A percentile compares a stretch with the other conserved stretches of the same genome.
Evolutionary conservation across 768 basidiomycete species (phyloP).

Genomic region (Calocybe gangraenosa): DNA sequence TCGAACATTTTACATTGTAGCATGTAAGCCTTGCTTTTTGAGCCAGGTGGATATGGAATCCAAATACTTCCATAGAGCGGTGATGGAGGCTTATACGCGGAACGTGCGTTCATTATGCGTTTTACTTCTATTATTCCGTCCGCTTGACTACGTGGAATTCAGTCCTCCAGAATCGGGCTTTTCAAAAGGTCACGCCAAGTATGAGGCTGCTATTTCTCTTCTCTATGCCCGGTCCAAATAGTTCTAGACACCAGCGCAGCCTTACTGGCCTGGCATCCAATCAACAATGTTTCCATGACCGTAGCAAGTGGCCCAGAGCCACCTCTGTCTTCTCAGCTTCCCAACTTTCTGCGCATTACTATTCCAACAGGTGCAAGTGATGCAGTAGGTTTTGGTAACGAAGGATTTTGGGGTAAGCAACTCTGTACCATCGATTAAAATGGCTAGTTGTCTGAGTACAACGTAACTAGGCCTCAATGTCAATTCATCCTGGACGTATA

Average conservation of each 20-base stretch:
- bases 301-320: constrained; percentile 43
- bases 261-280: constrained; percentile 46
- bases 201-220: constrained; percentile 4
- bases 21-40: constrained; percentile 26
- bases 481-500: constrained; percentile 46
- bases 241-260: constrained; percentile 41
- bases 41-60: background rate
- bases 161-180: constrained; percentile 71
- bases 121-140: background rate
- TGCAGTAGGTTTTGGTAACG: constrained; percentile 51
- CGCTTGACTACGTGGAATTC: background rate
- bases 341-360: constrained; percentile 53
- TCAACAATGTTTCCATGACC: constrained; percentile 42
- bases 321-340: constrained; percentile 55
- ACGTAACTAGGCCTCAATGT: constrained; percentile 47
- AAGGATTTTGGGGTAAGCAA: constrained; percentile 50
- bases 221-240: background rate
- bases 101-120: constrained; percentile 32
- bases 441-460: no score
- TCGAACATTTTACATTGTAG: background rate
- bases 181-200: constrained; percentile 61
- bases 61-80: constrained; percentile 40
- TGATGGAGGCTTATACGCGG: constrained; percentile 66
- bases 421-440: no score
- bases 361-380: constrained; percentile 37